Percentiles rank a stretch among this genome's conserved stretches.
phyloP scores from a whole-genome alignment of 495 filamentous ascomycete genomes.

The Aspergillus leporis region DNA sequence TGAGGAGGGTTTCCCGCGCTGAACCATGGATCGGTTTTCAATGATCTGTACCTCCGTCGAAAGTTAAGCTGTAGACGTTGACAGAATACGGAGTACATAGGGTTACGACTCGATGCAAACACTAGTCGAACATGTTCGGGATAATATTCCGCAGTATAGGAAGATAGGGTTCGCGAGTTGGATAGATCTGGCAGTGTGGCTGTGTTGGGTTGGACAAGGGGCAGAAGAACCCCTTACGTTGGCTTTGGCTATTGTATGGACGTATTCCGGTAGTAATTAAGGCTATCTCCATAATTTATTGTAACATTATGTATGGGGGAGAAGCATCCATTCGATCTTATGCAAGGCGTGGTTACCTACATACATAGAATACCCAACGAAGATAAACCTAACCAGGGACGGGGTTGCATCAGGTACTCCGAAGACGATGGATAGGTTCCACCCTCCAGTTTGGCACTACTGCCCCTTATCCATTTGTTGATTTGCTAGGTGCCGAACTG shows the following conservation, averaged over 20 bases:
- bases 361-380: neutral
- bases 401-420: neutral
- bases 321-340: neutral
- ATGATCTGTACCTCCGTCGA: conserved; percentile 2
- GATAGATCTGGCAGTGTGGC: conserved; percentile 5
- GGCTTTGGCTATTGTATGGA: neutral
- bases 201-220: neutral
- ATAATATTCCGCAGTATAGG: neutral
- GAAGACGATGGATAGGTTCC: neutral
- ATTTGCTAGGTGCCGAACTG: neutral
- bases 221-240: neutral
- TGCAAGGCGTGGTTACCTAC: neutral
- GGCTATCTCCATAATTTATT: neutral
- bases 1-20: conserved; percentile 13
- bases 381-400: neutral
- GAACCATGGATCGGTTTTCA: conserved; percentile 21
- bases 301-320: neutral
- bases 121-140: neutral
- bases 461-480: neutral
- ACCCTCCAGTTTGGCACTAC: neutral
- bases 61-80: neutral
- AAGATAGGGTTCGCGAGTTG: neutral
- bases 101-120: neutral
- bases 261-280: neutral
- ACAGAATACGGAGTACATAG: neutral